phyloP scores from a whole-genome alignment of 305 asterid genomes.

The Solanum aculeatissimum region DNA sequence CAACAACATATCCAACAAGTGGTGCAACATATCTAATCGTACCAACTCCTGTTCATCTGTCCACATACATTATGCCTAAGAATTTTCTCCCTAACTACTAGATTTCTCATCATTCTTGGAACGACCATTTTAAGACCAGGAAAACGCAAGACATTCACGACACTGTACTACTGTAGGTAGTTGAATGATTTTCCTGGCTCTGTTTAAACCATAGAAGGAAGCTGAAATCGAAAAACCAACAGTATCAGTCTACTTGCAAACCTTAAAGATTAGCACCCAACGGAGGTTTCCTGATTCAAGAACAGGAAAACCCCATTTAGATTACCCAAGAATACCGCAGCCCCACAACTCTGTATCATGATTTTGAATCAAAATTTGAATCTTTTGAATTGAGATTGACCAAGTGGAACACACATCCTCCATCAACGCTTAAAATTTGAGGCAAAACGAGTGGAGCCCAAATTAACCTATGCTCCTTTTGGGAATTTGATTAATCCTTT shows the following conservation, averaged over 20 bases:
- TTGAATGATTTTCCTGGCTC: not conserved
- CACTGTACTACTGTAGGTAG: not conserved
- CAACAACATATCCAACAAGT: too few species aligned
- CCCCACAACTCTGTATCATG: not conserved
- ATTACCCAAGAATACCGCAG: not conserved
- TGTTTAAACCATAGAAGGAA: not conserved
- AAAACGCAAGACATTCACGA: not conserved
- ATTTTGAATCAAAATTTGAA: not conserved
- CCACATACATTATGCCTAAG: not conserved
- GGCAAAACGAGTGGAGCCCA: not conserved
- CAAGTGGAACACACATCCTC: not conserved
- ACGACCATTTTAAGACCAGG: not conserved
- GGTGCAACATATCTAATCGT: not conserved
- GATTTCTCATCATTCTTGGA: not conserved
- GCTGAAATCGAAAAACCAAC: not conserved
- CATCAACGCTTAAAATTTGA: not conserved
- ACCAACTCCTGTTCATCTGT: not conserved
- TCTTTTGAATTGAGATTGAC: not conserved
- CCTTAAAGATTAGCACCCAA: not conserved
- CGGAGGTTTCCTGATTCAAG: not conserved
- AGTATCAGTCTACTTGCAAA: not conserved
- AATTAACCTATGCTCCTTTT: not conserved
- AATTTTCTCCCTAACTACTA: not conserved
- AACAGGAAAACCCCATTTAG: not conserved
- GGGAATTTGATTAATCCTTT: not conserved